Evolutionary conservation across 352 stramenopile species (phyloP), one percentile per base, ranked within the genome.

Genomic region (Phytophthora sp.): DNA sequence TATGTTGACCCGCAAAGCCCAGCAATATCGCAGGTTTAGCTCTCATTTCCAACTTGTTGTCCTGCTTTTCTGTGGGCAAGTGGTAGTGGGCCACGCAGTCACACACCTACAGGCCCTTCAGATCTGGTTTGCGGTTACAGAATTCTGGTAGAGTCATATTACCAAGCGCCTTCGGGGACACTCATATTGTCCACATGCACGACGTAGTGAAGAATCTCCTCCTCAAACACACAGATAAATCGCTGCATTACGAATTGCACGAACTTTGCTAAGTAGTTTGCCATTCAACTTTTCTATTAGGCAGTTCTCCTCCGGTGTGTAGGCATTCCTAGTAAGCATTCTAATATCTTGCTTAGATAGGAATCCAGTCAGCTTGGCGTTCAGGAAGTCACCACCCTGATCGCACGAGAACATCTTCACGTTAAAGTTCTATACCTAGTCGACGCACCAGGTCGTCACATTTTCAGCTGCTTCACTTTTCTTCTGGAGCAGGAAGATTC

Each of bases 181-280:
- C 57, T 65, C 45, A 51, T 57, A 12, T 57, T 57, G 18, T 57
- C 57, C 6, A 65, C 23, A 1, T 65, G 5, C 9, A 65, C 46
- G 4, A 65, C 57, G 20, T 53, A n/a, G n/a, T n/a, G n/a, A n/a
- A n/a, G n/a, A n/a, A 57, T 57, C 46, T 20, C 12, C 16, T 26
- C 46, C 58, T 29, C 45, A 52, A 0, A 59, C 15, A n/a, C 35
- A 59, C 1, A 5, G 46, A 47, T 2, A 66, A 31, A 38, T 29
- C 24, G 51, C 41, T 0, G 23, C 60, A 24, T 67, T 39, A 18
- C 35, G 18, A 36, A 53, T 55, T 27, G 46, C 29, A 13, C 46
- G 55, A 7, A 63, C 55, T 35, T 63, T 63, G 42, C 11, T 55
- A 1, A 61, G 2, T 4, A 61, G 13, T 2, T 33, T 61, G 0